Percentiles rank a stretch among this genome's conserved stretches.
Conservation (phyloP, 2,329 filamentous ascomycete genomes). For the Cordyceps farinosa region DNA sequence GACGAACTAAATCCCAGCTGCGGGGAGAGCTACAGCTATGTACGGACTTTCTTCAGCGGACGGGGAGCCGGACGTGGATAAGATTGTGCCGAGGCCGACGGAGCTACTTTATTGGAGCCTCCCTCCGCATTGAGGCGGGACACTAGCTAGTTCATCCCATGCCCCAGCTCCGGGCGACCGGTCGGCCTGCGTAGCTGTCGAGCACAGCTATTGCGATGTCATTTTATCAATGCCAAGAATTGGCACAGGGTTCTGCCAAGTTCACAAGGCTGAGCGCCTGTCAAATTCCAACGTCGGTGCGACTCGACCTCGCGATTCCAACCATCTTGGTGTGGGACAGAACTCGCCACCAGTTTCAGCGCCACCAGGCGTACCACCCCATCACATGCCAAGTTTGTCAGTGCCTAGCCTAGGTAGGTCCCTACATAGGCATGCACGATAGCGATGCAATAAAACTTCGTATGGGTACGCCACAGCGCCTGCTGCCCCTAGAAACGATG, state of each 20-base stretch:
- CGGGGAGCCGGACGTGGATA: background rate
- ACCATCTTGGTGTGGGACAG: no score
- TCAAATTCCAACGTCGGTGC: no score
- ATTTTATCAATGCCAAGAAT: no score
- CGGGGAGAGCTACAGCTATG: slow-evolving; percentile 5
- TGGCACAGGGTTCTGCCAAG: no score
- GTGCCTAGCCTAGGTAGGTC: background rate
- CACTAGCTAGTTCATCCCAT: background rate
- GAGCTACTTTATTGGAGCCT: background rate
- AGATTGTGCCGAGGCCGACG: slow-evolving; percentile 15
- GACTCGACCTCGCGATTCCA: background rate
- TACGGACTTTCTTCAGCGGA: background rate
- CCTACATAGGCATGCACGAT: background rate
- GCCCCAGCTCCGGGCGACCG: no score
- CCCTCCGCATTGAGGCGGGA: slow-evolving; percentile 5
- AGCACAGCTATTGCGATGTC: no score
- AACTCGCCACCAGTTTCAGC: no score
- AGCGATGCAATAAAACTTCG: background rate
- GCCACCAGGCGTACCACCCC: background rate
- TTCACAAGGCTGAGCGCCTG: no score
- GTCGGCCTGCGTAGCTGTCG: no score
- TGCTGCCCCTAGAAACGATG: background rate
- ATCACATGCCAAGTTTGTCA: background rate
- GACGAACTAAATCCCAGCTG: background rate
- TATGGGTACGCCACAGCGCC: background rate